Evolutionary conservation across 2,329 filamentous ascomycete genomes (phyloP).

Genomic region (Verticillium nonalfalfae): DNA sequence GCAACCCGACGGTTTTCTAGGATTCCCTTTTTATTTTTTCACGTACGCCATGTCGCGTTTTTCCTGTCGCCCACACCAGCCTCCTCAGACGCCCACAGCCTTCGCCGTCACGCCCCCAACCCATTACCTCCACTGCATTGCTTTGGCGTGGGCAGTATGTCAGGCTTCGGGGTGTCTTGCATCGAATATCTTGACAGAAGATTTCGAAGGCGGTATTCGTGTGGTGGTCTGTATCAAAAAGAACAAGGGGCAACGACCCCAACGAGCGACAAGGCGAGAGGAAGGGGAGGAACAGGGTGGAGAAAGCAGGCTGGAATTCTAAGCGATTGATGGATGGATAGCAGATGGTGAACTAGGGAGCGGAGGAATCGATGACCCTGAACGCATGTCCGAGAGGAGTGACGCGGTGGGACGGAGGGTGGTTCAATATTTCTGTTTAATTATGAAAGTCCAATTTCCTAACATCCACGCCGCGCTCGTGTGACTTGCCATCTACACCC

Average conservation of each 20-base stretch:
- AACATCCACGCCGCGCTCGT: not conserved
- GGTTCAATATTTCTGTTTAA: conserved; percentile 13
- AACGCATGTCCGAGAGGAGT: not conserved
- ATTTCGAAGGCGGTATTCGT: not conserved
- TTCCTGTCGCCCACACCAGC: not conserved
- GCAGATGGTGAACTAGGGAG: conserved; percentile 5
- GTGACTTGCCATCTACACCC: too few species aligned
- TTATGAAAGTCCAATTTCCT: conserved; percentile 10
- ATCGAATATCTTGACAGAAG: not conserved
- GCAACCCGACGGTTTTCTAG: conserved; percentile 11
- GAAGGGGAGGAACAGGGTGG: not conserved
- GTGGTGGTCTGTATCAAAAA: not conserved
- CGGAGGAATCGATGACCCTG: conserved; percentile 11
- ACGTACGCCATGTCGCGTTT: not conserved
- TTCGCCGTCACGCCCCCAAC: not conserved
- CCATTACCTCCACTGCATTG: not conserved
- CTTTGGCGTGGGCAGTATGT: not conserved
- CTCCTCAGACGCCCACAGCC: not conserved
- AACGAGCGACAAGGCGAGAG: not conserved
- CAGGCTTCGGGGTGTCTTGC: not conserved
- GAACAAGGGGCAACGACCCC: not conserved
- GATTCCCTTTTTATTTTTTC: conserved; percentile 13
- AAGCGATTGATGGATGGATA: conserved; percentile 8
- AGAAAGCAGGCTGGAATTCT: conserved; percentile 1
- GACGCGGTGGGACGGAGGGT: conserved; percentile 3